Evolutionary conservation across 2,329 filamentous ascomycete species (phyloP).

Genomic region (Phaeosphaeriaceae sp.): DNA sequence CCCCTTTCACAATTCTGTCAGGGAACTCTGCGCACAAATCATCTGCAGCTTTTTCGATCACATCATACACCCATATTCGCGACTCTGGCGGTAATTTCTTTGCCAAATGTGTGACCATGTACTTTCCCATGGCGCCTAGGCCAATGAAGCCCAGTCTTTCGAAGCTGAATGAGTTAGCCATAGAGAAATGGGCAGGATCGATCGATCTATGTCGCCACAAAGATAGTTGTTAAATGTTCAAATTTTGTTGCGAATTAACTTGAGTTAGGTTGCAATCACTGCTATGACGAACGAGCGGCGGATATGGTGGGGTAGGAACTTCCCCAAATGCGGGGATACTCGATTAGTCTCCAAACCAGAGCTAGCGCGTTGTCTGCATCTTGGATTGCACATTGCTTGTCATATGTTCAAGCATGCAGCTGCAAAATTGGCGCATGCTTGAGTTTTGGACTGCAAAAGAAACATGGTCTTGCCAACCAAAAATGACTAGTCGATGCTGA

Average conservation of each 20-base stretch:
- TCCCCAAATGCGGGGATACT: constrained; percentile 4
- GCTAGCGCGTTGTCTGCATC: neutral
- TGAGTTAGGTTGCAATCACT: neutral
- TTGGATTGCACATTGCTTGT: neutral
- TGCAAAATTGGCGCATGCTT: no score
- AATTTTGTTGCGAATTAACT: no score
- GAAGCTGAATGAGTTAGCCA: constrained; percentile 30
- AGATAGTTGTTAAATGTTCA: no score
- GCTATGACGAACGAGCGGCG: neutral
- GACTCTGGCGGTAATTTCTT: constrained; percentile 53
- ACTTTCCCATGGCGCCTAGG: constrained; percentile 62
- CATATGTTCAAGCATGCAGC: no score
- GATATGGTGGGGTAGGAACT: constrained; percentile 13
- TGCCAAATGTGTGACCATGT: constrained; percentile 60
- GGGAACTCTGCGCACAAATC: constrained; percentile 52
- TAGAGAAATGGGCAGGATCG: constrained; percentile 7
- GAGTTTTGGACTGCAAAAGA: no score
- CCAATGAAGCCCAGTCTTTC: constrained; percentile 57
- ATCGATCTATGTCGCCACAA: neutral
- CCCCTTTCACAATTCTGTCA: constrained; percentile 47
- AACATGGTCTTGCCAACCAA: no score
- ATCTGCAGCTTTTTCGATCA: constrained; percentile 52
- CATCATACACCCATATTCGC: constrained; percentile 58
- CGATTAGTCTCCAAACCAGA: neutral
- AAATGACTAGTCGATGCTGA: no score